Evolutionary conservation across 305 asterid species (phyloP), one percentile per base, ranked within the genome.

Genomic region (Vinca major): DNA sequence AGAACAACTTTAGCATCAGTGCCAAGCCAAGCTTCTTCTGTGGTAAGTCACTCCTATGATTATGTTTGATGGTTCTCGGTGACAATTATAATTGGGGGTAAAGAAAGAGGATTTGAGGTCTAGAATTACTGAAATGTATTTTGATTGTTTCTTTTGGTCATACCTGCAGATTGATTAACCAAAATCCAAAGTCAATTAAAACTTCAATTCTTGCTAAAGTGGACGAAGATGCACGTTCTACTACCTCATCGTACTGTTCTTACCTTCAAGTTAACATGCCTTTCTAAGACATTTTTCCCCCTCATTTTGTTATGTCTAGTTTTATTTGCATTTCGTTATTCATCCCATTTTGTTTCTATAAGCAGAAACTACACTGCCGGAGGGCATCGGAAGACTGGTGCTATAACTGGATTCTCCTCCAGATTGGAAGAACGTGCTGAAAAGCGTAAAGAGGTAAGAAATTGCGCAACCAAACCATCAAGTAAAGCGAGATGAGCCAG

Each of bases 371-470:
- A 83, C 56, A 85, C 94, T 66, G 77, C 91, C 40, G 66, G 75
- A 68, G 75, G 84, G 10, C 87, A 77, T 68, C 83, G 72, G 70
- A 84, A 86, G 81, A 64, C 65, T 69, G 86, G 78, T 71, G 83
- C 33, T 26, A 1, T 73, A 16, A 54, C 85, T 21, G 81, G 83
- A 61, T 93, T 89, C 82, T 84, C 96, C 37, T 91, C 71, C 78
- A 81, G 96, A 82, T 79, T 84, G 89, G 89, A 91, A 62, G 86
- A 87, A 69, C 96, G 96, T 10, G 99, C 97, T 5, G 95, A 89
- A 76, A 91, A 83, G 75, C 82, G 99, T 67, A 93, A 78, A 77
- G 91, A 93, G 96, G 97, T 91, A 74, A 53, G 67, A 61, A 33
- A 9, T 26, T 26, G 33, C 33, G 33, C 33, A 26, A 26, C 33